Percentiles rank a stretch among this genome's conserved stretches.
phyloP scores from a whole-genome alignment of 2,329 filamentous ascomycete species.

The Aspergillus quadrilineatus region DNA sequence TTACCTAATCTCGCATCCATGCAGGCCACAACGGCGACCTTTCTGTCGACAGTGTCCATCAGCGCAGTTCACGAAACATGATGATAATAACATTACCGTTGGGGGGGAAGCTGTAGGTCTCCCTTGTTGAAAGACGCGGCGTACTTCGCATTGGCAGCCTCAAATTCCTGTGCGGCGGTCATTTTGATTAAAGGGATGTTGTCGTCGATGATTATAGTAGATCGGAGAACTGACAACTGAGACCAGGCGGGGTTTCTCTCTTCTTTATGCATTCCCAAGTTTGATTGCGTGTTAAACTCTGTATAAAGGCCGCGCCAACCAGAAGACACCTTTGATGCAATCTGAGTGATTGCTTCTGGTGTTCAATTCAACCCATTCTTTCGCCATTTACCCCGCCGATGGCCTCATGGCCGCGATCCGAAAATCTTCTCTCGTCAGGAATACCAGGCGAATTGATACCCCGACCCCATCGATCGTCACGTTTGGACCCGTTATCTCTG shows the following conservation, averaged over 20 bases:
- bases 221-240: no score
- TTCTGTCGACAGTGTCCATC: conserved; percentile 13
- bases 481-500: no score
- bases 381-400: conserved; percentile 10
- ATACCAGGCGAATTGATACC: no score
- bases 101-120: conserved; percentile 65
- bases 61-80: conserved; percentile 17
- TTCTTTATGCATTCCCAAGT: neutral
- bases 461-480: no score
- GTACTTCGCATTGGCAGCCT: conserved; percentile 59
- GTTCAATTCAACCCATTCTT: neutral
- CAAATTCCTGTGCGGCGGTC: conserved; percentile 50
- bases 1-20: conserved; percentile 68
- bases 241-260: neutral
- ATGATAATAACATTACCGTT: conserved; percentile 44
- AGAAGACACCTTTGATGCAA: no score
- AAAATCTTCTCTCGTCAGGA: no score
- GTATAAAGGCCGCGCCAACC: no score
- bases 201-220: neutral
- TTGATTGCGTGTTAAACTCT: conserved; percentile 5
- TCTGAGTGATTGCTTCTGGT: neutral
- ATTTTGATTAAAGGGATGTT: conserved; percentile 15
- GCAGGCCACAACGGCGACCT: conserved; percentile 62
- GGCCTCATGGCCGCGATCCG: neutral
- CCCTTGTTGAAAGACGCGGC: conserved; percentile 62